Evolutionary conservation across 176 grass and related monocot genomes (phyloP).

Genomic region (Carex parvula): DNA sequence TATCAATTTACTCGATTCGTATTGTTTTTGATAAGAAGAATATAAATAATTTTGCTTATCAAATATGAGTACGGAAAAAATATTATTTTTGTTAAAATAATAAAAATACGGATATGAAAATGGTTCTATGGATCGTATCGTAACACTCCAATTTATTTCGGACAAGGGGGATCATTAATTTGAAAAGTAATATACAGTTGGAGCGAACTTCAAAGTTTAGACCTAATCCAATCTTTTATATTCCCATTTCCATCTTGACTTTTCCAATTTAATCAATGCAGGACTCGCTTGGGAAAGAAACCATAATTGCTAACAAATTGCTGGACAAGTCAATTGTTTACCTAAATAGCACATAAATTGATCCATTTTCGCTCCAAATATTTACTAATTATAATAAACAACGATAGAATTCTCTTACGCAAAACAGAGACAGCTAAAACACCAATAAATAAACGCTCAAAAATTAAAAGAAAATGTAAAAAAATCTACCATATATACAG

Average conservation of each 20-base stretch:
- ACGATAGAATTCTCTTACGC: background rate
- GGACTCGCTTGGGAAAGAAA: background rate
- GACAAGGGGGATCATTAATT: background rate
- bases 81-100: no score
- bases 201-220: background rate
- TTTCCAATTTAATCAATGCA: background rate
- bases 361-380: background rate
- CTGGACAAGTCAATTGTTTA: background rate
- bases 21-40: no score
- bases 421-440: background rate
- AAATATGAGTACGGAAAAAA: no score
- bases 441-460: background rate
- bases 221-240: no score
- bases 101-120: no score
- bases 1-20: no score
- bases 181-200: background rate
- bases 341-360: background rate
- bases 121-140: no score
- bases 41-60: no score
- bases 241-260: background rate
- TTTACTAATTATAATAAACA: background rate
- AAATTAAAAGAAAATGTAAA: no score
- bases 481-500: background rate
- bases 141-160: no score
- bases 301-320: background rate